Evolutionary conservation across 306 rosid species (phyloP).

Genomic region (Pueraria montana): DNA sequence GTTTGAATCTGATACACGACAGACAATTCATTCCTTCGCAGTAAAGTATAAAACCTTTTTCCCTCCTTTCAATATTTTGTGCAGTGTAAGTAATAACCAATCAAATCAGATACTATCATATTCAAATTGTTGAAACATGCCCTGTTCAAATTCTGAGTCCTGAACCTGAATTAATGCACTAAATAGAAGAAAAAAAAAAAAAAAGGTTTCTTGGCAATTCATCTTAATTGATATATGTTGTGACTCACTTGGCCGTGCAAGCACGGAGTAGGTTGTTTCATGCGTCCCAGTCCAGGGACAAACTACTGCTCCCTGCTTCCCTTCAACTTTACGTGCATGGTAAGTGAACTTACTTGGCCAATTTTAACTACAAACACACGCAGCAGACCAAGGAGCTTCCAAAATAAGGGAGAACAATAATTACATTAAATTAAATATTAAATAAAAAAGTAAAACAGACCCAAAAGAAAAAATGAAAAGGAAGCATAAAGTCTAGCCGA

Average conservation of each 20-base stretch:
- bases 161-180: not conserved
- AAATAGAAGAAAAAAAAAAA: not conserved
- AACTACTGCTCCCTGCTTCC: constrained; percentile 41
- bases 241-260: constrained; percentile 68
- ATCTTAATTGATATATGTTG: not conserved
- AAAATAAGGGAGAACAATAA: not conserved
- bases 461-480: not conserved
- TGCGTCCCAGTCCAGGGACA: constrained; percentile 82
- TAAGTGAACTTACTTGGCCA: constrained; percentile 59
- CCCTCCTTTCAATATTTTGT: not conserved
- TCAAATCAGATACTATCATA: not conserved
- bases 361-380: constrained; percentile 38
- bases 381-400: not conserved
- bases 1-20: not conserved
- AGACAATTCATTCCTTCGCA: not conserved
- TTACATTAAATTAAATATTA: too few relatives aligned
- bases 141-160: not conserved
- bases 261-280: constrained; percentile 72
- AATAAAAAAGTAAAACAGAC: not conserved
- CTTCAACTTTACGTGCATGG: constrained; percentile 86
- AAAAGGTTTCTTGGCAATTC: constrained; percentile 35
- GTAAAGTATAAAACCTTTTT: not conserved
- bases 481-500: not conserved
- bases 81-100: not conserved
- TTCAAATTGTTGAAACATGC: constrained; percentile 60